phyloP scores from a whole-genome alignment of 805 yeast species.

The Candida coleopterorum region DNA sequence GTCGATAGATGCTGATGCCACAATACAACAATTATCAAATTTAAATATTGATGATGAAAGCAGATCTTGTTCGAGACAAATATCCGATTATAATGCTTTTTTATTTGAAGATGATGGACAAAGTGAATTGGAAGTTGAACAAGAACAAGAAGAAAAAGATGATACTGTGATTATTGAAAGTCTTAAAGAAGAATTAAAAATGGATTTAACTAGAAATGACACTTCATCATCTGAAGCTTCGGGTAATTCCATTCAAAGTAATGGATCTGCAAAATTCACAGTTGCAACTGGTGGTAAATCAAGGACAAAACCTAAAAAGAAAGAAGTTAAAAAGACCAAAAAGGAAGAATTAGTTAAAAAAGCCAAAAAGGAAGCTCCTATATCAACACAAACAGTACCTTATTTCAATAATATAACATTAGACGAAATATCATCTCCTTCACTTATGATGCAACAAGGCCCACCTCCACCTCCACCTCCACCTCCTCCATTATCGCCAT shows the following conservation, averaged over 20 bases:
- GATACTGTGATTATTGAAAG: neutral
- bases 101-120: slow-evolving; percentile 17
- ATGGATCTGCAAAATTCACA: slow-evolving; percentile 7
- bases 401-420: slow-evolving; percentile 1
- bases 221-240: slow-evolving; percentile 12
- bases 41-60: slow-evolving; percentile 9
- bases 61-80: slow-evolving; percentile 14
- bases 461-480: neutral
- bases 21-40: neutral
- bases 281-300: slow-evolving; percentile 5
- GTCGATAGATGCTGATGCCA: neutral
- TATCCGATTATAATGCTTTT: slow-evolving; percentile 23
- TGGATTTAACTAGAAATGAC: slow-evolving; percentile 4
- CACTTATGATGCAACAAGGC: too few relatives aligned
- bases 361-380: neutral
- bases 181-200: neutral
- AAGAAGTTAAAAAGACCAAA: neutral
- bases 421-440: neutral
- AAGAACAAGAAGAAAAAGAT: neutral
- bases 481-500: slow-evolving; percentile 1
- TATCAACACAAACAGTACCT: neutral
- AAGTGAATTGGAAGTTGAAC: slow-evolving; percentile 8
- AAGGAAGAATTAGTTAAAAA: slow-evolving; percentile 2
- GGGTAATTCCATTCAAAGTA: slow-evolving; percentile 29
- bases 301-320: neutral